Evolutionary conservation across 441 rosid genomes (phyloP), one percentile per base, ranked within the genome.

Genomic region (Pelargonium cotyledonis): DNA sequence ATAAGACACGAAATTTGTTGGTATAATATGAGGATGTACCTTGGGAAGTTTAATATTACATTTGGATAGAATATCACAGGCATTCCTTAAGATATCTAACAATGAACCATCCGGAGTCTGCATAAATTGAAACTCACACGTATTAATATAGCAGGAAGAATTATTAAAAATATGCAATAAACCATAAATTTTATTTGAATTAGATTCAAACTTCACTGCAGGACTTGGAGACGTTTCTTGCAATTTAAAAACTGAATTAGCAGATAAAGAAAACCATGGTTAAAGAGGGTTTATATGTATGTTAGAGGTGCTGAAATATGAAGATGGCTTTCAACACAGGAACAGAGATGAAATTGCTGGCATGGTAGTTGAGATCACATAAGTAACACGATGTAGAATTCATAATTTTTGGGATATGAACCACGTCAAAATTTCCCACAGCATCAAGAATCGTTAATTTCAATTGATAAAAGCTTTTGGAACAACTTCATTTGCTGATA

Each of bases 61-160:
- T 55, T 73, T 80, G 35, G 87, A 80, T 77, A 91, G 92, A 81
- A 94, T 80, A 80, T 94, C 98, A 65, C 83, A 82, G 65, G 96
- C 90, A 86, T 94, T 94, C 68, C 97, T 82, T 70, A 88, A 74
- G 73, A 87, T 86, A 86, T 94, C 97, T 75, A 94, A 75, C 75
- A 91, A 63, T 61, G 98, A 81, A 79, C 98, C 98, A 68, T 91
- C 98, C 12, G 95, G 96, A 74, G 97, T 94, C 98, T 94, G 91
- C 84, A 80, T 21, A 72, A 68, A 75, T 26, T 66, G 23, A 66
- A 64, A 61, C 8, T 18, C 23, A 19, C 40, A 16, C 67, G 73
- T 16, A 71, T 16, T 65, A 71, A 38, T 12, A 67, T 29, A 18
- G 10, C 49, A 66, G 77, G 38, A 67, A 69, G 46, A 55, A 73